Evolutionary conservation across 2,329 filamentous ascomycete species (phyloP).

Genomic region (Tolypocladium guangdongense): DNA sequence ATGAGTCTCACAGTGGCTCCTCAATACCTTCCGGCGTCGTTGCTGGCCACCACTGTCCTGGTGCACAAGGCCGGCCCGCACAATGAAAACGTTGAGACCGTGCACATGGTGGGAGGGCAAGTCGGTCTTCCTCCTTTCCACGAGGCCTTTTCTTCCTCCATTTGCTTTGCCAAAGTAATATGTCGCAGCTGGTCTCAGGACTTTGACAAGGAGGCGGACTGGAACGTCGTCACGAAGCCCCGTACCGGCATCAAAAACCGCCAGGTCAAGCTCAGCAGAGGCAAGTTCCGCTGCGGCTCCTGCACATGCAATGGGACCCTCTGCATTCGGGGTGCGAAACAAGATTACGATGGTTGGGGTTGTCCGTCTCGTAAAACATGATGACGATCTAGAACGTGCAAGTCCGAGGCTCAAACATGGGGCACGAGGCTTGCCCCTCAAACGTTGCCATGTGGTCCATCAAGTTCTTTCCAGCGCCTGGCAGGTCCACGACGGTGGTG

Average conservation of each 20-base stretch:
- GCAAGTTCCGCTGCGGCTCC: slow-evolving; percentile 37
- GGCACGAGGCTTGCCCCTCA: not conserved
- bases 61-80: slow-evolving; percentile 27
- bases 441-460: slow-evolving; percentile 27
- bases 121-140: slow-evolving; percentile 2
- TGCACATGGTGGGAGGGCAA: slow-evolving; percentile 39
- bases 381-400: slow-evolving; percentile 36
- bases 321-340: slow-evolving; percentile 35
- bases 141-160: not conserved
- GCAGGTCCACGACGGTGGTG: slow-evolving; percentile 27
- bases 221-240: slow-evolving; percentile 35
- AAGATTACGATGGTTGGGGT: slow-evolving; percentile 35
- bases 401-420: not conserved
- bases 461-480: slow-evolving; percentile 39
- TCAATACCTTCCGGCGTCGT: too few relatives aligned
- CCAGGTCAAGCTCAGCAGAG: slow-evolving; percentile 35
- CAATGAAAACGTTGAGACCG: slow-evolving; percentile 33
- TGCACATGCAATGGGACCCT: slow-evolving; percentile 39
- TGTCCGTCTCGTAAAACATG: slow-evolving; percentile 48
- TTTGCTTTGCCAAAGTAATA: not conserved
- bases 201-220: slow-evolving; percentile 37
- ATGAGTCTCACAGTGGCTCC: too few relatives aligned
- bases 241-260: slow-evolving; percentile 27
- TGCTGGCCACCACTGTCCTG: slow-evolving; percentile 21
- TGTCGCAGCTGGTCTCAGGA: slow-evolving; percentile 28